Conservation (phyloP, 1,284 basidiomycete genomes). For the Pterulicium gracile region DNA sequence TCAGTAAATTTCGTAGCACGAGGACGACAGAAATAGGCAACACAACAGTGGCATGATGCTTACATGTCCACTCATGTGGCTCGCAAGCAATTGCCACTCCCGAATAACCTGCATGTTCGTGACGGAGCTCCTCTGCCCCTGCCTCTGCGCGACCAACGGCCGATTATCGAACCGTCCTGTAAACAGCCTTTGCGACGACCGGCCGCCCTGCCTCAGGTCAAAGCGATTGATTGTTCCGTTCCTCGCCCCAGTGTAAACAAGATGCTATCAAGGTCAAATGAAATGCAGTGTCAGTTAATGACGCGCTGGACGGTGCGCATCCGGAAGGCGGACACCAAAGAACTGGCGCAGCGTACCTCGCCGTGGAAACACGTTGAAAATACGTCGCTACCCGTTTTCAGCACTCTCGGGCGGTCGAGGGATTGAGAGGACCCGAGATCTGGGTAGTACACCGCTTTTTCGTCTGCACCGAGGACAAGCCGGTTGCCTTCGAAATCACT, state of each 20-base stretch:
- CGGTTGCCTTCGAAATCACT: constrained; percentile 36
- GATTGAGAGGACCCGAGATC: constrained; percentile 32
- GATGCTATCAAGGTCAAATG: constrained; percentile 24
- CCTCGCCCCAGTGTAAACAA: constrained; percentile 51
- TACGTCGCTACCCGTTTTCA: constrained; percentile 50
- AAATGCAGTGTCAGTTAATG: background rate
- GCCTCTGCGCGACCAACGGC: background rate
- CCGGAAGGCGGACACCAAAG: constrained; percentile 7
- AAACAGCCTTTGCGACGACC: constrained; percentile 28
- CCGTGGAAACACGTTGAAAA: constrained; percentile 40
- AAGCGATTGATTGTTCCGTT: constrained; percentile 49
- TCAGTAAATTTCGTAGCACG: constrained; percentile 3
- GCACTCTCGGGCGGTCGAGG: constrained; percentile 17
- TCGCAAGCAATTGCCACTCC: constrained; percentile 42
- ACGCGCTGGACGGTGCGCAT: background rate
- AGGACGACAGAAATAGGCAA: constrained; percentile 4
- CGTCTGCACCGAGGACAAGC: constrained; percentile 48
- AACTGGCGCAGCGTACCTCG: constrained; percentile 21
- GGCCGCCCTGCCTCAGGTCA: constrained; percentile 37
- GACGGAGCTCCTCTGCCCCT: constrained; percentile 28
- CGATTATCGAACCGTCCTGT: constrained; percentile 19
- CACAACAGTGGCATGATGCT: constrained; percentile 13
- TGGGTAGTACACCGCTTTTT: constrained; percentile 36
- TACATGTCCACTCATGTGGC: constrained; percentile 52
- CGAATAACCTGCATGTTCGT: constrained; percentile 38